Evolutionary conservation across 1,139 yeast species (phyloP).

Genomic region (Ogataea hybrid): DNA sequence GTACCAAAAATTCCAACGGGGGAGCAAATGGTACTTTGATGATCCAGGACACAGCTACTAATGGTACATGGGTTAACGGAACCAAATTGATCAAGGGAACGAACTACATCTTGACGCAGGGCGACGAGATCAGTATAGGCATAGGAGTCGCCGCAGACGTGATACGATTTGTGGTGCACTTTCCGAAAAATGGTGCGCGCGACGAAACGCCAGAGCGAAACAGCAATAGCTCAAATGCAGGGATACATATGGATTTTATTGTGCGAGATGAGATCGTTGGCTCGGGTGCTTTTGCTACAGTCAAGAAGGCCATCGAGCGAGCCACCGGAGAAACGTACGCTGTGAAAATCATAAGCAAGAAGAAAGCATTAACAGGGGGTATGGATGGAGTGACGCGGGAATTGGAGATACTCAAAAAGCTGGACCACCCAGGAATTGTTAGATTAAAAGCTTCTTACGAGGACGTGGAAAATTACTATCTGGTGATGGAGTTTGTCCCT

Average conservation of each 20-base stretch:
- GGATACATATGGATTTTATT: conserved; percentile 72
- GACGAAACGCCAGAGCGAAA: conserved; percentile 26
- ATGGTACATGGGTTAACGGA: conserved; percentile 86
- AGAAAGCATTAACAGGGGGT: conserved; percentile 74
- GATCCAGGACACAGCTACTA: conserved; percentile 75
- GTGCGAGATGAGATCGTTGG: conserved; percentile 85
- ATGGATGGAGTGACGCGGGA: conserved; percentile 85
- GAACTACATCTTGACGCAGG: conserved; percentile 81
- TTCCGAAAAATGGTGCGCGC: conserved; percentile 33
- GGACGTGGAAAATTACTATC: conserved; percentile 73
- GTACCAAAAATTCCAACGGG: conserved; percentile 22
- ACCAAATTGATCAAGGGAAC: conserved; percentile 72
- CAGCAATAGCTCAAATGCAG: conserved; percentile 26
- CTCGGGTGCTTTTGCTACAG: conserved; percentile 96
- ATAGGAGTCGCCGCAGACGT: conserved; percentile 82
- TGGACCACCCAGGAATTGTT: conserved; percentile 85
- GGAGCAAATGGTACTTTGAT: conserved; percentile 38
- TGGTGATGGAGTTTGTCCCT: conserved; percentile 92
- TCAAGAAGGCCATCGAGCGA: conserved; percentile 84
- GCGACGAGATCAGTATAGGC: conserved; percentile 90
- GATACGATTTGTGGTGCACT: conserved; percentile 67
- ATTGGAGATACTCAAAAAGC: conserved; percentile 68
- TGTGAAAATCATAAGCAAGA: conserved; percentile 81
- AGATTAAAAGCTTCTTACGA: conserved; percentile 80
- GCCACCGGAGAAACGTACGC: conserved; percentile 84